A percentile compares a stretch with the other conserved stretches of the same genome.
These are phyloP conservation scores for Zymoseptoria brevis DNA, from an alignment of 2,329 filamentous ascomycete genomes.

Conservation along the genomic window DNA sequence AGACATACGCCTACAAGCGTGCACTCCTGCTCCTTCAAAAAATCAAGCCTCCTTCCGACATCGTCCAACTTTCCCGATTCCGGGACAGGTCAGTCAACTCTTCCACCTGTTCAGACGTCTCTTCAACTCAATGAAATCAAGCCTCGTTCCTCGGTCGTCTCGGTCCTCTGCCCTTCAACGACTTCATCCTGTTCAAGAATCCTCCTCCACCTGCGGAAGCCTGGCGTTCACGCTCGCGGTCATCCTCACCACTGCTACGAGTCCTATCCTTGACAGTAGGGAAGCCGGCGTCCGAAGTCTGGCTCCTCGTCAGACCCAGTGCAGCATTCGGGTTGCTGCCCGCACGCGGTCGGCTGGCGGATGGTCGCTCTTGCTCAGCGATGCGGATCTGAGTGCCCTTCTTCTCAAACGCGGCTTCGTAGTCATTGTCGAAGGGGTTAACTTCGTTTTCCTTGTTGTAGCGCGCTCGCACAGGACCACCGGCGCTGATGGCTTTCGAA, in stretches of 20 bases:
- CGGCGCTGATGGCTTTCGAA: conserved; percentile 31
- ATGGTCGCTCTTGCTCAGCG: conserved; percentile 37
- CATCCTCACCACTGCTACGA: conserved; percentile 35
- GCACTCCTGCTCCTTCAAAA: background rate
- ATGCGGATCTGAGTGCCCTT: conserved; percentile 53
- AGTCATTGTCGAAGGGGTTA: conserved; percentile 74
- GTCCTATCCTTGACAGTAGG: conserved; percentile 19
- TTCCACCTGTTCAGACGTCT: background rate
- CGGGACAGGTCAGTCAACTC: background rate
- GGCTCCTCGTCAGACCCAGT: conserved; percentile 11
- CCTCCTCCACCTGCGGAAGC: conserved; percentile 36
- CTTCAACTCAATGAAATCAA: conserved; percentile 16
- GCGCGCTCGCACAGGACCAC: conserved; percentile 33
- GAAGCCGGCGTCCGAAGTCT: conserved; percentile 13
- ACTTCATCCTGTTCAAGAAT: conserved; percentile 73
- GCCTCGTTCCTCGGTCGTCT: conserved; percentile 31
- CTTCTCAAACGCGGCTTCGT: conserved; percentile 57
- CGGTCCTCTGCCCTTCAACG: conserved; percentile 57
- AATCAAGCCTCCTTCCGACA: background rate
- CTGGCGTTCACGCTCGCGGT: conserved; percentile 35
- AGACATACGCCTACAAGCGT: background rate
- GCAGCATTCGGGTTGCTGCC: conserved; percentile 53
- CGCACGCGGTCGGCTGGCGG: conserved; percentile 25
- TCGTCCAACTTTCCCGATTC: background rate
- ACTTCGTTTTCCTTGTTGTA: conserved; percentile 35